These are phyloP conservation scores for Selaginella tamariscina DNA, from an alignment of 75 land plant species.

Conservation along the genomic window DNA sequence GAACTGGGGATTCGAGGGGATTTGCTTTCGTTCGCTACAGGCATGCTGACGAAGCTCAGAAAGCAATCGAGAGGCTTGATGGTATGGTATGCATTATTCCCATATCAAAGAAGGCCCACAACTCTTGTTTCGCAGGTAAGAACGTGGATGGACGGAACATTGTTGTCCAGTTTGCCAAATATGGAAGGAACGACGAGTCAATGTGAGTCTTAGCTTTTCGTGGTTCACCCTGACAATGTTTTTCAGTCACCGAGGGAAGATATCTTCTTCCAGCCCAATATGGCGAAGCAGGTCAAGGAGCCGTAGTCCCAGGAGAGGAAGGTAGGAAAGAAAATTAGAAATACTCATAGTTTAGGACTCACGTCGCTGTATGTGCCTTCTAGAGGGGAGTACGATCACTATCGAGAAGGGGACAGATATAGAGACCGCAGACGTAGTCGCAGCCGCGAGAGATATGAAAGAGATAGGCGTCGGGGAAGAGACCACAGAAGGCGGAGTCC, in stretches of 20 bases:
- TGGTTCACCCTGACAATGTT: constrained; percentile 2
- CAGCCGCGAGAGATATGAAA: constrained; percentile 32
- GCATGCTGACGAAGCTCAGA: constrained; percentile 89
- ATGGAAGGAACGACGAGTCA: constrained; percentile 67
- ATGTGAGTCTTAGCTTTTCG: constrained; percentile 40
- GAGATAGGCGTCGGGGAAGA: constrained; percentile 14
- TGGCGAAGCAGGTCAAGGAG: constrained; percentile 47
- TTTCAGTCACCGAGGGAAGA: constrained; percentile 60
- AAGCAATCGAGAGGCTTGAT: constrained; percentile 87
- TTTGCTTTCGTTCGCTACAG: constrained; percentile 97
- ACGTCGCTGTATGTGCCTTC: background rate
- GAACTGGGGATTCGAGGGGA: constrained; percentile 96
- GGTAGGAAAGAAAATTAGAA: constrained; percentile 25
- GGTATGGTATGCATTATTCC: no score
- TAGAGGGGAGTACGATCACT: constrained; percentile 17
- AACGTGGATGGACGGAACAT: constrained; percentile 73
- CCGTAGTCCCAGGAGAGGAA: constrained; percentile 49
- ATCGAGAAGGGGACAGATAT: constrained; percentile 16
- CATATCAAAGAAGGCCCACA: no score
- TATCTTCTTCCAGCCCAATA: constrained; percentile 30
- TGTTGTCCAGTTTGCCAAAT: constrained; percentile 82
- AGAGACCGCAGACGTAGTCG: constrained; percentile 18
- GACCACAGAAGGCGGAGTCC: constrained; percentile 15
- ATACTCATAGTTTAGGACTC: background rate
- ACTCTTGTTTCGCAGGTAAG: constrained; percentile 47